Conservation (phyloP, 2,329 filamentous ascomycete species). For the Alternaria ventricosa region DNA sequence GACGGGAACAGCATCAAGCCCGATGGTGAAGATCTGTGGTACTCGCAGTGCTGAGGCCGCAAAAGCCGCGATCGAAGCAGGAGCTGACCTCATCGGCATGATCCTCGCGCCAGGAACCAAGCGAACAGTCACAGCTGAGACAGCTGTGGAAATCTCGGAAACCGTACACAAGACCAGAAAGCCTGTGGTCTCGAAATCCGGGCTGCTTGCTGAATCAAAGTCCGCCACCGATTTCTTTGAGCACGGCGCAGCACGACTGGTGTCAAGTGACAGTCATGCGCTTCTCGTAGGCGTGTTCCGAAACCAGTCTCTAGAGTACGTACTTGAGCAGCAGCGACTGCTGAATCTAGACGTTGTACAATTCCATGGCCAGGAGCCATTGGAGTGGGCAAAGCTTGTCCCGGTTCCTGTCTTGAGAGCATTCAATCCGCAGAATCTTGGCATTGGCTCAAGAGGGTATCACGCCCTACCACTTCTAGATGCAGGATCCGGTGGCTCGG, state of each 20-base stretch:
- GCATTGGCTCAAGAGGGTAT: slow-evolving; percentile 75
- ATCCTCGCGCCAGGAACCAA: slow-evolving; percentile 84
- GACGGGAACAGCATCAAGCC: slow-evolving; percentile 35
- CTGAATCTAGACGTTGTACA: slow-evolving; percentile 88
- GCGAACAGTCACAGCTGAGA: slow-evolving; percentile 79
- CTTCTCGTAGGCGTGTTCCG: slow-evolving; percentile 93
- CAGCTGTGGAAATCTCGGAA: slow-evolving; percentile 79
- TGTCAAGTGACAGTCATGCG: slow-evolving; percentile 65
- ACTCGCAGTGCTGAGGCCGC: slow-evolving; percentile 85
- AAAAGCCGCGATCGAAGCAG: slow-evolving; percentile 78
- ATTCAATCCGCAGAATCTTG: slow-evolving; percentile 79
- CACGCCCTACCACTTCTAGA: slow-evolving; percentile 86
- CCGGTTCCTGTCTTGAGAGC: slow-evolving; percentile 89
- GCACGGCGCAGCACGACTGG: slow-evolving; percentile 54
- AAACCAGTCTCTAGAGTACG: slow-evolving; percentile 83
- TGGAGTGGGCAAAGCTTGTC: slow-evolving; percentile 90
- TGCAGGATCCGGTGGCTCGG: slow-evolving; percentile 82
- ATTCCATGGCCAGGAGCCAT: slow-evolving; percentile 86
- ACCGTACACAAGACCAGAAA: slow-evolving; percentile 68
- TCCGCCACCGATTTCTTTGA: slow-evolving; percentile 74
- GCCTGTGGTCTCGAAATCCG: slow-evolving; percentile 27
- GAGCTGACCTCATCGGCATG: slow-evolving; percentile 91
- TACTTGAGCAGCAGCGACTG: slow-evolving; percentile 77
- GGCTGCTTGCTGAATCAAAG: slow-evolving; percentile 32
- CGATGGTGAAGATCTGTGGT: slow-evolving; percentile 92